Conservation (phyloP, 2,329 filamentous ascomycete species). For the Alternaria brassicicola region DNA sequence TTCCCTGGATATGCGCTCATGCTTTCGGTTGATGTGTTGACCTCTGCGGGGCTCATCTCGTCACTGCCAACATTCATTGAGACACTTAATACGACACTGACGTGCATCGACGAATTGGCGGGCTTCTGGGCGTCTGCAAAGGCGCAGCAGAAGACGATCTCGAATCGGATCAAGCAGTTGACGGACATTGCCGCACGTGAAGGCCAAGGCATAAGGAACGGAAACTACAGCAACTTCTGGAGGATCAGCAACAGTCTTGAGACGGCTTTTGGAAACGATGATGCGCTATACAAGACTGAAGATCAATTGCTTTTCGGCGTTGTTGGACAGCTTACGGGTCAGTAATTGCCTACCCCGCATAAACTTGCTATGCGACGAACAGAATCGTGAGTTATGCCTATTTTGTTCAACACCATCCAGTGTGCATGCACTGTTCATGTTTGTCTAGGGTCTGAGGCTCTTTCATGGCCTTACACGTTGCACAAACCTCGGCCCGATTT, state of each 20-base stretch:
- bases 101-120: constrained; percentile 62
- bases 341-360: constrained; percentile 5
- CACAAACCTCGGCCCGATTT: constrained; percentile 1
- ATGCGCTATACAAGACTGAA: constrained; percentile 51
- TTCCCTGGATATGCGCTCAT: constrained; percentile 67
- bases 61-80: constrained; percentile 60
- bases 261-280: constrained; percentile 51
- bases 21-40: constrained; percentile 70
- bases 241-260: constrained; percentile 48
- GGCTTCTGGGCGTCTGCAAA: constrained; percentile 65
- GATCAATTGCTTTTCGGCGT: constrained; percentile 40
- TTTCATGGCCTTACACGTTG: neutral
- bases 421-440: neutral
- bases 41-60: constrained; percentile 58
- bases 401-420: neutral
- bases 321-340: constrained; percentile 30
- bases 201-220: constrained; percentile 38
- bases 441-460: neutral
- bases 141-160: constrained; percentile 58
- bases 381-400: neutral
- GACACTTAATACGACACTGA: constrained; percentile 59
- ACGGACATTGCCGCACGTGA: constrained; percentile 48
- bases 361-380: neutral
- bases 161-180: constrained; percentile 55
- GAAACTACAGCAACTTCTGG: constrained; percentile 45